Base-by-base conservation (phyloP, 2,329 filamentous ascomycete genomes). In the Parafenestella ontariensis region DNA sequence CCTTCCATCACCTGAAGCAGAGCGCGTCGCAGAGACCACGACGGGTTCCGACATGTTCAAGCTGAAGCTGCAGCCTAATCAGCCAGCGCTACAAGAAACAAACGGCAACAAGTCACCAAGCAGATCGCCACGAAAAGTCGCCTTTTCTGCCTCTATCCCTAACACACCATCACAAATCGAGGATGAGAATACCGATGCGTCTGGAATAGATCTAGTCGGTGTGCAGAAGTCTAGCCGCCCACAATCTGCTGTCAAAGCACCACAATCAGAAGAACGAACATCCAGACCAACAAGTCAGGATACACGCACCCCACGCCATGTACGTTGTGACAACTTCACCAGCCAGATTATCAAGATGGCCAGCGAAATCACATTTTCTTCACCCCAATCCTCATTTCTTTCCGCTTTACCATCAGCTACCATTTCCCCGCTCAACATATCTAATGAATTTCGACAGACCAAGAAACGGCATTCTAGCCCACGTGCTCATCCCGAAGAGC, bases 381-480 rank as follows among this genome's bases (percentile, higher is more conserved):
- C 59, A 18, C 55, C 65, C 50, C 52, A 31, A 31, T 31, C 50
- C 46, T 58, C 51, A 7, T 49, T 43, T 41, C 13, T 23, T 28
- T 37, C 53, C 51, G 41, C 51, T 34, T 46, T 52, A 45, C 33
- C 52, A 49, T 47, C 33, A 58, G 43, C 39, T 43, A 43, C 13
- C 31, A 17, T 33, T 26, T 54, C 59, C 59, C 23, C 9, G 18
- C 18, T 45, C 17, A 34, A 46, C 41, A 33, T 18, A 13, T 62
- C 67, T 67, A 65, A 77, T 46, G 68, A 72, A 24, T 62, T 62
- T 23, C 60, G 54, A 46, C 71, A 75, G 71, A 64, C 68, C 24
- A 72, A 66, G 43, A 78, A 78, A 56, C 71, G 74, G 20, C 67
- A 65, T 18, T 77, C 74, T 5, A 76, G 74, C 46, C 71, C 75